Evolutionary conservation across 2,329 filamentous ascomycete genomes (phyloP).

Genomic region (Xylariaceae sp.): DNA sequence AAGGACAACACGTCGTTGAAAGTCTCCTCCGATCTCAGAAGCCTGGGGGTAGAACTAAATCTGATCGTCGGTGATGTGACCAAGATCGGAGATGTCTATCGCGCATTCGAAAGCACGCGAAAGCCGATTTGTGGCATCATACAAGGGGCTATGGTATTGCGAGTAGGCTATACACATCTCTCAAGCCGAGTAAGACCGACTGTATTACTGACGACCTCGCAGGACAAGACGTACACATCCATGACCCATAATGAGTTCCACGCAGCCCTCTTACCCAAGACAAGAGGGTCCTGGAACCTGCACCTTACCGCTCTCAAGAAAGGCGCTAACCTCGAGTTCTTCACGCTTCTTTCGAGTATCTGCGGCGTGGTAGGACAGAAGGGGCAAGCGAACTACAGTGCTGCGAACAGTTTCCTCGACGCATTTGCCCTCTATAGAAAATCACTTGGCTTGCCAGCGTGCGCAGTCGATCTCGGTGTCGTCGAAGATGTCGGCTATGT

Average conservation of each 20-base stretch:
- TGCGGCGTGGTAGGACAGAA: neutral
- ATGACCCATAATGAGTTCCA: neutral
- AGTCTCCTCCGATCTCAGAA: neutral
- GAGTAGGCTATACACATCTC: neutral
- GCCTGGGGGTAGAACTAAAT: neutral
- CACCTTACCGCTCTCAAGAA: neutral
- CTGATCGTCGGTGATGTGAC: neutral
- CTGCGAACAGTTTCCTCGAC: neutral
- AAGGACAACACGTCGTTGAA: neutral
- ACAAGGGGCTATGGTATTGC: neutral
- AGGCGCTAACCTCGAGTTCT: neutral
- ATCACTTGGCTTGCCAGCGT: neutral
- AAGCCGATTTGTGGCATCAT: neutral
- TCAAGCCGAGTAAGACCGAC: neutral
- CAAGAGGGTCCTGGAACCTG: neutral
- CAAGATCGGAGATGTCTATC: no score
- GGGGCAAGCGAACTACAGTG: no score
- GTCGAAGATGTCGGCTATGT: neutral
- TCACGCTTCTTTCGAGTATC: neutral
- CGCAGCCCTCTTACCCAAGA: neutral
- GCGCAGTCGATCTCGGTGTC: neutral
- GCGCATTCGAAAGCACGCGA: neutral
- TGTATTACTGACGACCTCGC: neutral
- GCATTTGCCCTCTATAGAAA: neutral
- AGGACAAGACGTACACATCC: neutral